Percentiles rank a stretch among this genome's conserved stretches.
Evolutionary conservation across 306 rosid species (phyloP).

Genomic region (Betula pendula): DNA sequence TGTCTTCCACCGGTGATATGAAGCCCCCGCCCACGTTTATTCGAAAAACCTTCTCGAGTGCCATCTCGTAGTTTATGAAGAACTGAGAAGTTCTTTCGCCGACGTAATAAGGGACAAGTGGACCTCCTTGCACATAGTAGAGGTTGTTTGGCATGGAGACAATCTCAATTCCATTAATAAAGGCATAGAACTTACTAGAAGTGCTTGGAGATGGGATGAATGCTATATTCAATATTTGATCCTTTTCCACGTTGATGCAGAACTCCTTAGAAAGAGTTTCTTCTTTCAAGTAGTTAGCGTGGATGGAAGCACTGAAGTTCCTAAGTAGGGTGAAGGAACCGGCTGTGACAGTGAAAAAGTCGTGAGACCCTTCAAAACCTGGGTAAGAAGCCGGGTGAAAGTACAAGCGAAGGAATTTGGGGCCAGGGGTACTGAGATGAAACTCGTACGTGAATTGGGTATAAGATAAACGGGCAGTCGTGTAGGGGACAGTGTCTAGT

Average conservation of each 20-base stretch:
- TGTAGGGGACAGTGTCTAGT: slow-evolving; percentile 21
- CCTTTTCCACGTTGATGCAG: slow-evolving; percentile 32
- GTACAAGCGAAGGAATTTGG: slow-evolving; percentile 23
- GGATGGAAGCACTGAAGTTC: neutral
- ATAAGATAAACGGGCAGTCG: slow-evolving; percentile 36
- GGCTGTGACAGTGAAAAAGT: slow-evolving; percentile 35
- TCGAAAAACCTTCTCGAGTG: slow-evolving; percentile 41
- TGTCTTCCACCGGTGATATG: slow-evolving; percentile 29
- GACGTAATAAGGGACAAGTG: neutral
- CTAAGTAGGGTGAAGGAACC: slow-evolving; percentile 36
- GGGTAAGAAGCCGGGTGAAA: slow-evolving; percentile 31
- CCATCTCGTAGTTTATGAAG: slow-evolving; percentile 9
- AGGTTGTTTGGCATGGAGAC: slow-evolving; percentile 42
- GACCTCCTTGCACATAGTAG: neutral
- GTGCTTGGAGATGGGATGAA: slow-evolving; percentile 22
- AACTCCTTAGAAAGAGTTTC: slow-evolving; percentile 27
- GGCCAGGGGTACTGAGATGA: neutral
- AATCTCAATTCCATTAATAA: slow-evolving; percentile 46
- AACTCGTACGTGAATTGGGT: neutral
- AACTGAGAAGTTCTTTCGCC: neutral
- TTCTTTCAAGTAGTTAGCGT: neutral
- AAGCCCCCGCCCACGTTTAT: slow-evolving; percentile 40
- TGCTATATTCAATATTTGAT: slow-evolving; percentile 29
- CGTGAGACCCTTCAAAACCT: slow-evolving; percentile 16
- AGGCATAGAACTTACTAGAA: slow-evolving; percentile 32